These are phyloP conservation scores for Pleurostoma richardsiae DNA, from an alignment of 2,329 filamentous ascomycete species.

Conservation along the genomic window DNA sequence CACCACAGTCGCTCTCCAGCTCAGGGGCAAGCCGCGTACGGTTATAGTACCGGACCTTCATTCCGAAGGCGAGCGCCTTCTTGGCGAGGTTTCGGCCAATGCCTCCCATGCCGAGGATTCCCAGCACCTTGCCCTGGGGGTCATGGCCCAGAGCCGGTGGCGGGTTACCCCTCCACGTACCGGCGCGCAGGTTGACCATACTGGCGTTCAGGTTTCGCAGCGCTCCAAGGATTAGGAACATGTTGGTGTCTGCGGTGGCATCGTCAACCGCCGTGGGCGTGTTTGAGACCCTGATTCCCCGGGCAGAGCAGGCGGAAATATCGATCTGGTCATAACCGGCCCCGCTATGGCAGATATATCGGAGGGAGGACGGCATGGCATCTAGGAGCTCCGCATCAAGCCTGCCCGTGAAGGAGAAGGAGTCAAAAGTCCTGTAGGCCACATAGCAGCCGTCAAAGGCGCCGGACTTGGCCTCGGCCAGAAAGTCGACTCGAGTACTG, in stretches of 20 bases:
- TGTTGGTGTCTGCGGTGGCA: conserved; percentile 73
- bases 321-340: conserved; percentile 85
- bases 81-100: conserved; percentile 73
- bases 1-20: conserved; percentile 44
- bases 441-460: conserved; percentile 60
- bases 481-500: conserved; percentile 60
- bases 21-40: conserved; percentile 55
- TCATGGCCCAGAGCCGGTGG: conserved; percentile 64
- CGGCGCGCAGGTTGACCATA: conserved; percentile 60
- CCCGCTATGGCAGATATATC: conserved; percentile 59
- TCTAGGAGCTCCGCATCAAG: conserved; percentile 67
- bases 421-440: conserved; percentile 68
- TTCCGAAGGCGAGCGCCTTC: conserved; percentile 71
- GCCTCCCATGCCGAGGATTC: conserved; percentile 81
- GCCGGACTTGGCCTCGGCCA: conserved; percentile 62
- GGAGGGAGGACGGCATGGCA: conserved; percentile 45
- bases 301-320: conserved; percentile 63
- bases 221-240: conserved; percentile 78
- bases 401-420: conserved; percentile 58
- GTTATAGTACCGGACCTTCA: conserved; percentile 73
- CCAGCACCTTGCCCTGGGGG: conserved; percentile 71
- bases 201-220: conserved; percentile 66
- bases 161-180: conserved; percentile 60
- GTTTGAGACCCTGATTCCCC: conserved; percentile 69
- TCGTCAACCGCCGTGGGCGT: conserved; percentile 78